Conservation (phyloP, 257 asterid species). For the Galeopsis tetrahit region DNA sequence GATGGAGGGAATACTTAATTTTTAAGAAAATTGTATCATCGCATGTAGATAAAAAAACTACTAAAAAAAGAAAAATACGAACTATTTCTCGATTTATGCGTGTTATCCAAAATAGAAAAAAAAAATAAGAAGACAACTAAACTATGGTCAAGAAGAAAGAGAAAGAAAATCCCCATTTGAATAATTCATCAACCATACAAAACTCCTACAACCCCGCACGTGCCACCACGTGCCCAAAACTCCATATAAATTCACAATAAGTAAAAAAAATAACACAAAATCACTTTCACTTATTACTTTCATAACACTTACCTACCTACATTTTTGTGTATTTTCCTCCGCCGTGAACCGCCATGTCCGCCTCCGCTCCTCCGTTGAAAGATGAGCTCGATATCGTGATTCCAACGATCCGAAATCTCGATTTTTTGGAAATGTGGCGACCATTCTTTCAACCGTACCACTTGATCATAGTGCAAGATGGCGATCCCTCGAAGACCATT, state of each 20-base stretch:
- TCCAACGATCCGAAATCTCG: conserved; percentile 76
- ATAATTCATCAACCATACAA: background rate
- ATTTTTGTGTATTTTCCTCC: background rate
- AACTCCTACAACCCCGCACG: conserved; percentile 28
- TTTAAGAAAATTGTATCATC: too few relatives aligned
- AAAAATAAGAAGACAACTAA: background rate
- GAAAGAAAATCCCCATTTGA: background rate
- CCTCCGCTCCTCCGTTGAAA: conserved; percentile 54
- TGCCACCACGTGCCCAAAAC: conserved; percentile 30
- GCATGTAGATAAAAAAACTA: too few relatives aligned
- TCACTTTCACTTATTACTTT: background rate
- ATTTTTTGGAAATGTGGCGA: conserved; percentile 80
- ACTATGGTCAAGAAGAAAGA: background rate
- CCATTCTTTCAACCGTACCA: conserved; percentile 74
- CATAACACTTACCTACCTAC: background rate
- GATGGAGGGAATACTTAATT: too few relatives aligned
- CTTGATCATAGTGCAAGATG: conserved; percentile 75
- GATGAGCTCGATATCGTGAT: conserved; percentile 77
- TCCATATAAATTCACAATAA: conserved; percentile 19
- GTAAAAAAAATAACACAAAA: background rate
- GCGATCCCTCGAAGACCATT: conserved; percentile 67
- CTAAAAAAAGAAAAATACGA: too few relatives aligned
- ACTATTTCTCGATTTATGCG: too few relatives aligned
- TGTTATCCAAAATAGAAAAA: too few relatives aligned
- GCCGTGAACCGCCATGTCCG: conserved; percentile 44